These are phyloP conservation scores for Angophora floribunda DNA, from an alignment of 345 rosid genomes.

Conservation along the genomic window DNA sequence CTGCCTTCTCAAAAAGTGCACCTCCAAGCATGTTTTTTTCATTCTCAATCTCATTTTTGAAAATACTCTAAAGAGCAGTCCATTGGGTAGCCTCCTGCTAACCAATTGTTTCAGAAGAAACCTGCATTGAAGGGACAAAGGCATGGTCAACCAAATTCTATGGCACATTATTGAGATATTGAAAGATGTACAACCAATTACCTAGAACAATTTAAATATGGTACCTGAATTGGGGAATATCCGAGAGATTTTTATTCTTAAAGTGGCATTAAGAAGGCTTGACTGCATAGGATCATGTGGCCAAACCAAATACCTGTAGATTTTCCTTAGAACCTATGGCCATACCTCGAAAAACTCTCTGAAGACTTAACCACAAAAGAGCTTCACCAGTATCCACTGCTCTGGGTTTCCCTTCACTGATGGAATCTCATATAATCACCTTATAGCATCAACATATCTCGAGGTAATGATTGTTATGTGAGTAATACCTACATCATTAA, in stretches of 20 bases:
- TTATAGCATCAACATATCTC: constrained; percentile 86
- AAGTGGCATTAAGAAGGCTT: constrained; percentile 49
- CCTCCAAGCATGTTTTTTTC: constrained; percentile 65
- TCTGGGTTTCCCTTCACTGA: constrained; percentile 62
- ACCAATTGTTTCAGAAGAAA: constrained; percentile 76
- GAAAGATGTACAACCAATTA: background rate
- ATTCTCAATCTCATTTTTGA: constrained; percentile 76
- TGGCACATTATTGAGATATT: background rate
- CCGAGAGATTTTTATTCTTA: constrained; percentile 72
- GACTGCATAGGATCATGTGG: constrained; percentile 85
- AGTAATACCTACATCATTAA: constrained; percentile 40
- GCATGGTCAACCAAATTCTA: background rate
- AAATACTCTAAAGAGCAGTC: constrained; percentile 79
- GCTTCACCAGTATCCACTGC: constrained; percentile 45
- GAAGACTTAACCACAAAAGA: background rate
- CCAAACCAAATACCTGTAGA: constrained; percentile 68
- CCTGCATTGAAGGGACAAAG: constrained; percentile 17
- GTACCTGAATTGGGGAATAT: constrained; percentile 67
- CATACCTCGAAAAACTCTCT: background rate
- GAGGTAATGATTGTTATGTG: constrained; percentile 72
- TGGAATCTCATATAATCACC: constrained; percentile 79
- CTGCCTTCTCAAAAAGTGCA: constrained; percentile 79
- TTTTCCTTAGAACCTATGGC: constrained; percentile 58
- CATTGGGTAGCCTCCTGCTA: constrained; percentile 90
- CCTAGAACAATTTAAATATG: background rate